A percentile compares a stretch with the other conserved stretches of the same genome.
These are phyloP conservation scores for Penicillium canariense DNA, from an alignment of 495 filamentous ascomycete genomes.

Conservation along the genomic window DNA sequence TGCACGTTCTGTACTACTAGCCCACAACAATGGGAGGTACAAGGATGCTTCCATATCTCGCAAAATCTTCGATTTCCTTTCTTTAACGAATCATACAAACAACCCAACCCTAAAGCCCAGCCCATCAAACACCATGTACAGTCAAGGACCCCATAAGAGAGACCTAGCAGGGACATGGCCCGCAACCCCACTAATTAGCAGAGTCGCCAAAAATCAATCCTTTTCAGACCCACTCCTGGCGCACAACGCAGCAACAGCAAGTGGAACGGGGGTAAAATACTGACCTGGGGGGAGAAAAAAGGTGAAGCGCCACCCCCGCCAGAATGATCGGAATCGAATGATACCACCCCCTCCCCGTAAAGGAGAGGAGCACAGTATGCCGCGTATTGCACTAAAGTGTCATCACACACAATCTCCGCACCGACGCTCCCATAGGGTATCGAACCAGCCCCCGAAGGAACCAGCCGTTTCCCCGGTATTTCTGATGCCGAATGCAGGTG, in stretches of 20 bases:
- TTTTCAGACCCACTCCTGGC: constrained; percentile 27
- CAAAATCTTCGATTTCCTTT: not conserved
- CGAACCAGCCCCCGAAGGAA: not conserved
- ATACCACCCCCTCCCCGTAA: constrained; percentile 52
- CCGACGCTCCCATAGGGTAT: constrained; percentile 81
- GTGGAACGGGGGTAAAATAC: constrained; percentile 31
- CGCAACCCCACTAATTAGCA: constrained; percentile 40
- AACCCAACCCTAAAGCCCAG: not conserved
- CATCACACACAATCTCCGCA: constrained; percentile 87
- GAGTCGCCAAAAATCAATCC: constrained; percentile 32
- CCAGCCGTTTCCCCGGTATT: constrained; percentile 65
- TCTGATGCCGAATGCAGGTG: constrained; percentile 99
- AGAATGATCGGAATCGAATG: constrained; percentile 99
- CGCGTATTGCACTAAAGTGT: constrained; percentile 99
- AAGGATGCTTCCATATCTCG: not conserved
- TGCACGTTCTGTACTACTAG: not conserved
- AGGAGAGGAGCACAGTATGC: constrained; percentile 59
- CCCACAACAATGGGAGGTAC: not conserved
- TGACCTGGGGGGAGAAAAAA: constrained; percentile 58
- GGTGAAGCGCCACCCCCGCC: constrained; percentile 78
- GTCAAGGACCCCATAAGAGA: not conserved
- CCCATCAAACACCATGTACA: not conserved
- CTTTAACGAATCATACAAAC: not conserved
- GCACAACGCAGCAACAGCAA: constrained; percentile 11
- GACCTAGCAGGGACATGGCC: constrained; percentile 7